phyloP scores from a whole-genome alignment of 176 grass and related monocot genomes.

The Saccharum spontaneum region DNA sequence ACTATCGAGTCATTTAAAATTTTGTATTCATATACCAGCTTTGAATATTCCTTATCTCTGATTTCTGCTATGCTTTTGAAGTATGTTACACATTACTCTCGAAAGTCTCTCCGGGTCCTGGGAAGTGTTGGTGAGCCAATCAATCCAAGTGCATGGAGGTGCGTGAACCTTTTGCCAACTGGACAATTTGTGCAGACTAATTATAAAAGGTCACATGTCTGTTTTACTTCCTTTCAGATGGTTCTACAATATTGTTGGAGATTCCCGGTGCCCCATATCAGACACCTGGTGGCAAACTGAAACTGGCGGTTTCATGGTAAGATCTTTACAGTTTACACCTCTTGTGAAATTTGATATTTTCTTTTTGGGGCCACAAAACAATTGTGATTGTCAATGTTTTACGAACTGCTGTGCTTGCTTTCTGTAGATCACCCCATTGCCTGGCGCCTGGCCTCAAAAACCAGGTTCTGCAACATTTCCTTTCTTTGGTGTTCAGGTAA shows the following conservation, averaged over 20 bases:
- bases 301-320: slow-evolving; percentile 94
- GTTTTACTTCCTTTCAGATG: slow-evolving; percentile 61
- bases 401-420: slow-evolving; percentile 27
- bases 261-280: slow-evolving; percentile 86
- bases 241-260: slow-evolving; percentile 93
- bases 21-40: background rate
- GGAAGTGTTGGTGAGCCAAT: slow-evolving; percentile 97
- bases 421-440: slow-evolving; percentile 85
- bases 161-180: slow-evolving; percentile 19
- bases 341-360: slow-evolving; percentile 10
- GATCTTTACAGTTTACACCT: slow-evolving; percentile 12
- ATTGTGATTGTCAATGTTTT: slow-evolving; percentile 2
- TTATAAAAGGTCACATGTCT: slow-evolving; percentile 21
- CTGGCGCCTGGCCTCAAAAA: slow-evolving; percentile 94
- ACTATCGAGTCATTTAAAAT: background rate
- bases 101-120: slow-evolving; percentile 89
- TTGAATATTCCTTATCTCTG: slow-evolving; percentile 17
- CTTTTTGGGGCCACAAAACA: slow-evolving; percentile 10
- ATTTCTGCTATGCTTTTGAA: slow-evolving; percentile 50
- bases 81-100: slow-evolving; percentile 77
- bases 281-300: slow-evolving; percentile 99
- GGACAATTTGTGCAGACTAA: slow-evolving; percentile 33
- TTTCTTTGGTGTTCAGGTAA: slow-evolving; percentile 96
- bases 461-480: slow-evolving; percentile 95
- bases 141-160: slow-evolving; percentile 99